Evolutionary conservation across 1,284 basidiomycete genomes (phyloP).

Genomic region (Malassezia furfur): DNA sequence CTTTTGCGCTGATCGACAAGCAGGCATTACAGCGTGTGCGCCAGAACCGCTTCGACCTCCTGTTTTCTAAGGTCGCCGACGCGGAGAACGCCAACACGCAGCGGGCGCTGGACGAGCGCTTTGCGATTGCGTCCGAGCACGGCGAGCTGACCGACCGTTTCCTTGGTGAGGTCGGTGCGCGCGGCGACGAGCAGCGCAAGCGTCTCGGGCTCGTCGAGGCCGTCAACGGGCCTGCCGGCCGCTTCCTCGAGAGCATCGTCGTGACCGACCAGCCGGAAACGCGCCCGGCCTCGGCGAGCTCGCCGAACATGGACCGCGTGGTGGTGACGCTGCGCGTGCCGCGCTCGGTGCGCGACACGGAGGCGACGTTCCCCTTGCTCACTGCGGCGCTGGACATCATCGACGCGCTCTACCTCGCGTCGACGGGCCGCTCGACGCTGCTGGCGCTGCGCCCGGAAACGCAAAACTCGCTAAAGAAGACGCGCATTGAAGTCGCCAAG

Average conservation of each 20-base stretch:
- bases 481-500: conserved; percentile 30
- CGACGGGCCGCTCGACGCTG: conserved; percentile 9
- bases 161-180: conserved; percentile 37
- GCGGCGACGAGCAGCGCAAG: conserved; percentile 33
- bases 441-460: conserved; percentile 28
- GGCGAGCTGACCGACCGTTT: conserved; percentile 37
- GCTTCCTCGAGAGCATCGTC: conserved; percentile 35
- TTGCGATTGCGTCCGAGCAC: conserved; percentile 39
- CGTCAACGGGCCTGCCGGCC: conserved; percentile 25
- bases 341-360: conserved; percentile 17
- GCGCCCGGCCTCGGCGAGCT: conserved; percentile 21
- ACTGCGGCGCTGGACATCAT: conserved; percentile 35
- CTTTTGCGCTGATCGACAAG: conserved; percentile 44
- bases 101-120: conserved; percentile 31
- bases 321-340: conserved; percentile 35
- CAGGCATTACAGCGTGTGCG: conserved; percentile 26
- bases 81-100: conserved; percentile 22
- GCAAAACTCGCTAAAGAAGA: conserved; percentile 28
- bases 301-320: conserved; percentile 23
- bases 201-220: conserved; percentile 31
- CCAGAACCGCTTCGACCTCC: conserved; percentile 36
- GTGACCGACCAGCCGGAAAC: conserved; percentile 36
- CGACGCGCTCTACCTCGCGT: conserved; percentile 30
- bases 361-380: conserved; percentile 27
- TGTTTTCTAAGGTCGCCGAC: conserved; percentile 38